Conservation (phyloP, 208 protist species). For the Leishmania mexicana region DNA sequence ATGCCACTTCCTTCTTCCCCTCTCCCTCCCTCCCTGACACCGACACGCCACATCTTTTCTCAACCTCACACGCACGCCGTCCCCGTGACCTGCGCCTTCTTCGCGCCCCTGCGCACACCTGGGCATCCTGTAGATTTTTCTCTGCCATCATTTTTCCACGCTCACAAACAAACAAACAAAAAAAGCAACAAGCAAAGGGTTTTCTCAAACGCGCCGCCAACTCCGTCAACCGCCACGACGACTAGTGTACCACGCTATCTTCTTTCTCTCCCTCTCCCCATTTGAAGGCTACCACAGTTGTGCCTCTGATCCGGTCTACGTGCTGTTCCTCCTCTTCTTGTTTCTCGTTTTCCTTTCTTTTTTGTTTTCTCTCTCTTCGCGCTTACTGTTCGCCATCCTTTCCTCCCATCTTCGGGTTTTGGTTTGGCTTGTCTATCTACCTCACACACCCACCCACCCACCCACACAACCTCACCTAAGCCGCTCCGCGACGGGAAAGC, state of each 20-base stretch:
- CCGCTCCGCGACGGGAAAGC: not conserved
- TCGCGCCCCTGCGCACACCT: not conserved
- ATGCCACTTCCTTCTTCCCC: not conserved
- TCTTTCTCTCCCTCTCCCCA: not conserved
- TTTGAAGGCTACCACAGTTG: not conserved
- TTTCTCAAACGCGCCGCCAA: slow-evolving; percentile 4
- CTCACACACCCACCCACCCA: not conserved
- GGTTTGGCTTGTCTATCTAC: not conserved
- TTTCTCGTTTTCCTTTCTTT: not conserved
- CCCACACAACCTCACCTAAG: no score
- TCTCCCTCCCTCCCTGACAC: not conserved
- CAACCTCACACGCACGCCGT: not conserved
- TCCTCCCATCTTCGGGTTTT: not conserved
- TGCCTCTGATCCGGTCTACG: not conserved
- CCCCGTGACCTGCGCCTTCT: not conserved
- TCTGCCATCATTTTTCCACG: not conserved
- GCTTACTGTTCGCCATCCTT: not conserved
- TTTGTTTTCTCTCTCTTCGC: not conserved
- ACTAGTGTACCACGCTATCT: not conserved
- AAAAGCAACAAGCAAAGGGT: not conserved
- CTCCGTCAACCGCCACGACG: not conserved
- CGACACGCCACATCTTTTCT: not conserved
- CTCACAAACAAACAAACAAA: not conserved
- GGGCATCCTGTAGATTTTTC: not conserved
- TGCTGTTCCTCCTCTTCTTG: not conserved